Conservation (phyloP, 2,329 filamentous ascomycete species). For the Neonectria punicea region DNA sequence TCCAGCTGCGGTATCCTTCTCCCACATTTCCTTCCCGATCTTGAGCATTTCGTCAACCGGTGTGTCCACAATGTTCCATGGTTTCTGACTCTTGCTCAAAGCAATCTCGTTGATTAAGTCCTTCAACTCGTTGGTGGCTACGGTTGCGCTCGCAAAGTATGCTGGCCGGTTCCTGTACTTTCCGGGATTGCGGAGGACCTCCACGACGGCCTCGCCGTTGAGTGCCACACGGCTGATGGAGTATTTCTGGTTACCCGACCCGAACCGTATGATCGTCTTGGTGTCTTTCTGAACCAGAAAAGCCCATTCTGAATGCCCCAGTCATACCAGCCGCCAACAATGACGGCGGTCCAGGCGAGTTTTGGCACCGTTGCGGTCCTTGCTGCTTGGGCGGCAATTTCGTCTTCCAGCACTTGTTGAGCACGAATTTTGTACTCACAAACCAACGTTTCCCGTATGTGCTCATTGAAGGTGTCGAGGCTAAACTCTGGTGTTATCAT, state of each 20-base stretch:
- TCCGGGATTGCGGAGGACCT: constrained; percentile 7
- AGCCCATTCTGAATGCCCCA: constrained; percentile 30
- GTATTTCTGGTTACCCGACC: constrained; percentile 23
- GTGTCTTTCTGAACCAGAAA: constrained; percentile 31
- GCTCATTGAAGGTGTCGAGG: constrained; percentile 32
- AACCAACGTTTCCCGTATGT: constrained; percentile 23
- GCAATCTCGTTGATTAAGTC: not conserved
- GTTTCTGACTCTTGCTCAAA: not conserved
- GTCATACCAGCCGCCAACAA: constrained; percentile 35
- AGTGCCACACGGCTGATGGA: constrained; percentile 21
- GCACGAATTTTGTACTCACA: constrained; percentile 30
- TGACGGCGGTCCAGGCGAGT: constrained; percentile 37
- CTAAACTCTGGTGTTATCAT: constrained; percentile 39
- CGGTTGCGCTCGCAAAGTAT: constrained; percentile 26
- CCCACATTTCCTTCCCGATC: constrained; percentile 14
- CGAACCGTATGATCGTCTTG: constrained; percentile 21
- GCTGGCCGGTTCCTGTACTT: constrained; percentile 19
- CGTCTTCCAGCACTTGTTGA: constrained; percentile 30
- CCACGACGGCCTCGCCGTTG: constrained; percentile 20
- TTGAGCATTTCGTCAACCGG: not conserved
- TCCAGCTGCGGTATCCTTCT: constrained; percentile 16
- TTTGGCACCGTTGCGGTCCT: not conserved
- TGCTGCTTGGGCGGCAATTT: not conserved
- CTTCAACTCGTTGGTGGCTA: constrained; percentile 17
- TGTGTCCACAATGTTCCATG: constrained; percentile 7